Percentiles rank a stretch among this genome's conserved stretches.
phyloP scores from a whole-genome alignment of 1,284 basidiomycete genomes.

The Malassezia restricta region DNA sequence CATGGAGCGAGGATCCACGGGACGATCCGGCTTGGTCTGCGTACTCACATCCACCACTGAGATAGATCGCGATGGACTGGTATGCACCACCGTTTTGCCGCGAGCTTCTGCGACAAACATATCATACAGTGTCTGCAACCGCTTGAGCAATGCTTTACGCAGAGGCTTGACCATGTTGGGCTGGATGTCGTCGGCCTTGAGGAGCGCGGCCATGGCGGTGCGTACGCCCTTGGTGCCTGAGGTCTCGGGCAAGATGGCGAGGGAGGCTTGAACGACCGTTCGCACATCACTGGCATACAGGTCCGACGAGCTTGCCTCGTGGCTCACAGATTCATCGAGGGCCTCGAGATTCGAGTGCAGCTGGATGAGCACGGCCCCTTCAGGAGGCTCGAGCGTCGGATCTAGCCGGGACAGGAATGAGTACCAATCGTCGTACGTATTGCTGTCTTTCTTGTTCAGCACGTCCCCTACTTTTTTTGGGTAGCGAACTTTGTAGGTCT shows the following conservation, averaged over 20 bases:
- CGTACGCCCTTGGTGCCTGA: not conserved
- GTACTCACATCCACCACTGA: slow-evolving; percentile 27
- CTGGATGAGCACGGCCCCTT: slow-evolving; percentile 11
- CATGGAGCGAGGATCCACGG: slow-evolving; percentile 25
- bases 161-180: not conserved
- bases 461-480: slow-evolving; percentile 2
- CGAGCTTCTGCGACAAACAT: not conserved
- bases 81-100: not conserved
- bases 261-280: not conserved
- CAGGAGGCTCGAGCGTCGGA: not conserved
- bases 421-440: slow-evolving; percentile 5
- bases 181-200: not conserved
- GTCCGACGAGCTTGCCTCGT: slow-evolving; percentile 2
- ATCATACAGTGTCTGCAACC: slow-evolving; percentile 14
- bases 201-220: not conserved
- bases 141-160: not conserved
- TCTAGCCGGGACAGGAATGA: not conserved
- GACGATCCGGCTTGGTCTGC: slow-evolving; percentile 22
- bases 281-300: slow-evolving; percentile 8
- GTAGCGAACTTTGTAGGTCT: not conserved
- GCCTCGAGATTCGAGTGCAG: slow-evolving; percentile 11
- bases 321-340: not conserved
- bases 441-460: slow-evolving; percentile 1
- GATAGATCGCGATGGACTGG: not conserved
- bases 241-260: not conserved